Conservation (phyloP, 176 grass and related monocot species). For the Oryza glumipatula region DNA sequence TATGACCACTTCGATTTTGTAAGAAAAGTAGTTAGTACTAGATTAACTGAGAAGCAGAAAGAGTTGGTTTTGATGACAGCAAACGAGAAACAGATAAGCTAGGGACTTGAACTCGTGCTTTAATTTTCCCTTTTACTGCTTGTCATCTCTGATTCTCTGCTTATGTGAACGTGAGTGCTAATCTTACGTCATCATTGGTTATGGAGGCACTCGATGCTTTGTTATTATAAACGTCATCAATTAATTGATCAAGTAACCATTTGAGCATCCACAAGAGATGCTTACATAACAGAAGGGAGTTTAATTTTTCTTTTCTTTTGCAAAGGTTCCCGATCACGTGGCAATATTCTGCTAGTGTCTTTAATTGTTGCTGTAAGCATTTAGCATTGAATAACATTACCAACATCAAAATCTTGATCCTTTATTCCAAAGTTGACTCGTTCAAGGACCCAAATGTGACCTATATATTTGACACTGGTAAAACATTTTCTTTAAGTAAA, state of each 20-base stretch:
- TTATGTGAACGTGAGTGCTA: not conserved
- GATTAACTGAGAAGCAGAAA: not conserved
- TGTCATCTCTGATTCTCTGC: too few relatives aligned
- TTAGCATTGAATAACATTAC: not conserved
- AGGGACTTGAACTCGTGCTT: too few relatives aligned
- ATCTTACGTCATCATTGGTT: not conserved
- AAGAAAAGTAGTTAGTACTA: not conserved
- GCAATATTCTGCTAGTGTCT: not conserved
- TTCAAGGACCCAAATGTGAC: not conserved
- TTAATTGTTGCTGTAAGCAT: not conserved
- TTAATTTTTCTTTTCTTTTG: not conserved
- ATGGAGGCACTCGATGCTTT: not conserved
- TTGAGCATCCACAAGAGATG: not conserved
- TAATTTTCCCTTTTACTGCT: not conserved
- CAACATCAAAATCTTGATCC: not conserved
- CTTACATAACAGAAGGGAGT: not conserved
- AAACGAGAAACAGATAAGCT: not conserved
- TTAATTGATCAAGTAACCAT: not conserved
- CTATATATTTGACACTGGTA: too few relatives aligned
- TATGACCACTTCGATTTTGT: not conserved
- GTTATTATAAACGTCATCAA: not conserved
- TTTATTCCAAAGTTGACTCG: too few relatives aligned
- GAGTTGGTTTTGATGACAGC: not conserved
- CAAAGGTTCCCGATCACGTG: not conserved
- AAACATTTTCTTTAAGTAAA: too few relatives aligned